Conservation (phyloP, 768 basidiomycete species). For the Sporobolomyces pararoseus region DNA sequence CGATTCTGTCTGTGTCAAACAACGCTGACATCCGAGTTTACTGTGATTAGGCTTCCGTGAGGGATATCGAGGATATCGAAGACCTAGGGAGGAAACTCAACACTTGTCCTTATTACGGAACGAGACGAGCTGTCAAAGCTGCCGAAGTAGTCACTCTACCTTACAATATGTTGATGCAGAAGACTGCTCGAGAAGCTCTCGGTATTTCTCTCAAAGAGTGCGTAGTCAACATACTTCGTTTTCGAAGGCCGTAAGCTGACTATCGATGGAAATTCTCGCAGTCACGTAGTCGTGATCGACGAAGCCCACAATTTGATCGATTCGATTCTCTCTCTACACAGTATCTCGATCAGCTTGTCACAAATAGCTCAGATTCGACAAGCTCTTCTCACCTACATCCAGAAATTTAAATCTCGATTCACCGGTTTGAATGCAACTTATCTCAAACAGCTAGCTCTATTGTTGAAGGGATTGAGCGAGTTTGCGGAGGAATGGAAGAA, state of each 20-base stretch:
- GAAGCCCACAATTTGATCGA: slow-evolving; percentile 72
- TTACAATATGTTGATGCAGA: slow-evolving; percentile 85
- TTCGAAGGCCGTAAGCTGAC: too few relatives aligned
- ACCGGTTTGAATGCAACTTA: slow-evolving; percentile 69
- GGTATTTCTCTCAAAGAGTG: slow-evolving; percentile 57
- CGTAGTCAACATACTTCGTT: too few relatives aligned
- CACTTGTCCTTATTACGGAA: slow-evolving; percentile 90
- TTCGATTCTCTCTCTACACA: slow-evolving; percentile 80
- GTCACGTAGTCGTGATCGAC: slow-evolving; percentile 85
- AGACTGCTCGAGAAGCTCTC: slow-evolving; percentile 72
- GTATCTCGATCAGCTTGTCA: slow-evolving; percentile 59
- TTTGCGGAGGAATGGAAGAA: slow-evolving; percentile 30
- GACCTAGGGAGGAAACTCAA: slow-evolving; percentile 62
- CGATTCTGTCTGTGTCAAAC: too few relatives aligned
- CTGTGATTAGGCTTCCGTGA: too few relatives aligned
- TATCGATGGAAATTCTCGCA: not conserved
- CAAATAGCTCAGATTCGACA: slow-evolving; percentile 62
- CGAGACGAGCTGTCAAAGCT: slow-evolving; percentile 77
- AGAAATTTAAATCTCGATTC: slow-evolving; percentile 72
- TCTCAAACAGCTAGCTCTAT: slow-evolving; percentile 69
- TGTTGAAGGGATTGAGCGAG: slow-evolving; percentile 55
- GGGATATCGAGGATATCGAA: slow-evolving; percentile 92
- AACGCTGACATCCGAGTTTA: too few relatives aligned
- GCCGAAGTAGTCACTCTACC: slow-evolving; percentile 84
- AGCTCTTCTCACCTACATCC: slow-evolving; percentile 73